Percentiles rank a stretch among this genome's conserved stretches.
phyloP scores from a whole-genome alignment of 768 basidiomycete genomes.

The Cytidiella melzeri region DNA sequence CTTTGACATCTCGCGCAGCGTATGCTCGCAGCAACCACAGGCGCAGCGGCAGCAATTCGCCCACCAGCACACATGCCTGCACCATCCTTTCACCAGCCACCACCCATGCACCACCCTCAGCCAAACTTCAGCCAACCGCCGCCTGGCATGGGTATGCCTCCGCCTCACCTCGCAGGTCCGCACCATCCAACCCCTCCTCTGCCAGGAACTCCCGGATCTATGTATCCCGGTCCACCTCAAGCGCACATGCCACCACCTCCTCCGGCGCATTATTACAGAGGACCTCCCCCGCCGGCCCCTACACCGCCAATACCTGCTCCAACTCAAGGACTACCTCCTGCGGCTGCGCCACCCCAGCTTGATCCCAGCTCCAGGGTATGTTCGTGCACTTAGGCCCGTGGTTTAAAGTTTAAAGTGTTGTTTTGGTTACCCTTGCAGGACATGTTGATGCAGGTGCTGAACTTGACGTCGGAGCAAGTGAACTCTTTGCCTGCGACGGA shows the following conservation, averaged over 20 bases:
- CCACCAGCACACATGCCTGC: slow-evolving; percentile 15
- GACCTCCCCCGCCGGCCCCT: slow-evolving; percentile 13
- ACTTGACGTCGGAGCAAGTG: slow-evolving; percentile 78
- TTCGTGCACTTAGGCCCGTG: slow-evolving; percentile 16
- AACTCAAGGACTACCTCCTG: slow-evolving; percentile 17
- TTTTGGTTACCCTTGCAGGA: slow-evolving; percentile 34
- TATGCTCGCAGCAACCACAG: slow-evolving; percentile 42
- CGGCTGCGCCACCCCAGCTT: slow-evolving; percentile 29
- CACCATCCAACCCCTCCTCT: slow-evolving; percentile 19
- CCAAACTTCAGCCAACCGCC: slow-evolving; percentile 9
- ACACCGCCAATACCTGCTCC: neutral
- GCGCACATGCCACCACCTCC: slow-evolving; percentile 16
- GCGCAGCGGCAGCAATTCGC: slow-evolving; percentile 10
- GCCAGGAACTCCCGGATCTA: slow-evolving; percentile 13
- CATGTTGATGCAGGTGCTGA: slow-evolving; percentile 84
- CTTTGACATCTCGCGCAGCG: slow-evolving; percentile 23
- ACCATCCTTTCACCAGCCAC: slow-evolving; percentile 20
- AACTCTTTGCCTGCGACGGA: slow-evolving; percentile 74
- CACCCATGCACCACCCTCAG: slow-evolving; percentile 15
- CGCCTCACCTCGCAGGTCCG: slow-evolving; percentile 5
- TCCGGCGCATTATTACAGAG: slow-evolving; percentile 16
- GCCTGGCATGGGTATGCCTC: slow-evolving; percentile 8
- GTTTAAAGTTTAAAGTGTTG: neutral
- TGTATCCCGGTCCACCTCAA: slow-evolving; percentile 20
- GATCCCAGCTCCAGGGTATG: slow-evolving; percentile 48